Evolutionary conservation across 2,329 filamentous ascomycete genomes (phyloP), one percentile per base, ranked within the genome.

Genomic region (Neofusicoccum sp.): DNA sequence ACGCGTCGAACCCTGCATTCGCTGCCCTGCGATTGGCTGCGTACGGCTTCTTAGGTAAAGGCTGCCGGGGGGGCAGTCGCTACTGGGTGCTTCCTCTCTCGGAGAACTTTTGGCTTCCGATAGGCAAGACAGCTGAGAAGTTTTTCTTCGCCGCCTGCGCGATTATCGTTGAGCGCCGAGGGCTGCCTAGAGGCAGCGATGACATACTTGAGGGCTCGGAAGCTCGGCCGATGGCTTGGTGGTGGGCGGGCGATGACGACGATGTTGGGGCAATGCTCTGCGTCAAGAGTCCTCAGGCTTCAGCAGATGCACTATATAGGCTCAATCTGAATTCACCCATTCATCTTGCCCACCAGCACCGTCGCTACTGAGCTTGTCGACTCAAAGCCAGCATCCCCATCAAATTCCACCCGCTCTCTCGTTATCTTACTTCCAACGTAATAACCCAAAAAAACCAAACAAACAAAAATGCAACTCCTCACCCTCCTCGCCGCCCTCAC

Each of bases 381-480:
- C 22, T 22, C 22, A 22, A 22, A 22, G 22, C 22, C 39, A 9
- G 33, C 54, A 43, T 49, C 29, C 45, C 28, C 47, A 34, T 43
- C 58, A 14, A 48, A 49, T 36, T 28, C n/a, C 45, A 54, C 6
- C n/a, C 6, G 43, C 31, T 29, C 22, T 41, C 8, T 16, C 33
- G 34, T 36, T 31, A 29, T 50, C 36, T 31, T 50, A n/a, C 43
- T 29, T 28, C 34, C 43, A 56, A 33, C 7, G 56, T 39, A 14
- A 45, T 31, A 16, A 41, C 34, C 8, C 37, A 43, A n/a, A 33
- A 49, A 43, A 22, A 14, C 31, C 52, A 29, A 58, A 36, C n/a
- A 33, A 45, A 62, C 16, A 8, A 63, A 22, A n/a, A 63, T 63
- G 61, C 52, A 59, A 43, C 16, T 50, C 61, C 36, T 52, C 61